Percentiles rank a stretch among this genome's conserved stretches.
phyloP scores from a whole-genome alignment of 805 yeast species.

The Barnettozyma pratensis region DNA sequence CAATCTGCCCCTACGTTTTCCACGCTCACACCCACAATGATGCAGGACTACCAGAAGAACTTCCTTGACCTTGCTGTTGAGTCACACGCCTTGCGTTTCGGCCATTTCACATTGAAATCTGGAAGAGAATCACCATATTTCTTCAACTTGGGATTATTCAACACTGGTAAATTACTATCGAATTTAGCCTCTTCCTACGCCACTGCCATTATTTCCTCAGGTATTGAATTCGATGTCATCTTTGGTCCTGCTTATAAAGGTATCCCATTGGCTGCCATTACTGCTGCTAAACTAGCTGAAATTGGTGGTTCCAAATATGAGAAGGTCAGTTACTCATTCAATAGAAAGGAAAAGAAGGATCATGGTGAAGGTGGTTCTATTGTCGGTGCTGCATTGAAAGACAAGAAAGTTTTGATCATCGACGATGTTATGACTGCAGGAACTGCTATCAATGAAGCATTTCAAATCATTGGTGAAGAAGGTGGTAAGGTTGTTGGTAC shows the following conservation, averaged over 20 bases:
- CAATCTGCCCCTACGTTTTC: too few relatives aligned
- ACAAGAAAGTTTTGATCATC: constrained; percentile 73
- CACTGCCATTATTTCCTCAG: constrained; percentile 74
- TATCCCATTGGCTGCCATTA: constrained; percentile 89
- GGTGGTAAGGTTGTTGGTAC: constrained; percentile 77
- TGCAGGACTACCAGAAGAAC: constrained; percentile 49
- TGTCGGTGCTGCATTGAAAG: constrained; percentile 76
- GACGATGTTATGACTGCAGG: constrained; percentile 99
- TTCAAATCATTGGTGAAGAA: constrained; percentile 63
- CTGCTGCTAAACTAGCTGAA: constrained; percentile 89
- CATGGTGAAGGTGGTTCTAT: constrained; percentile 98
- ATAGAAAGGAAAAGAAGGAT: constrained; percentile 94
- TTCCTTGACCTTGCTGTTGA: constrained; percentile 81
- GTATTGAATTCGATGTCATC: constrained; percentile 79
- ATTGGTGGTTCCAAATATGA: constrained; percentile 76
- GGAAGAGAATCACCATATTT: constrained; percentile 96
- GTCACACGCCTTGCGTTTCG: constrained; percentile 80
- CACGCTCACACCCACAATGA: neutral
- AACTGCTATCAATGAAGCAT: constrained; percentile 94
- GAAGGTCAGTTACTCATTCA: constrained; percentile 81
- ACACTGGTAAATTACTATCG: constrained; percentile 73
- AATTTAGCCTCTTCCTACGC: constrained; percentile 87
- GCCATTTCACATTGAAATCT: constrained; percentile 82
- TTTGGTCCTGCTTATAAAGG: constrained; percentile 99
- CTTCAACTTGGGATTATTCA: constrained; percentile 88